These are phyloP conservation scores for Hypoxylon sp. DNA, from an alignment of 2,329 filamentous ascomycete genomes.

Conservation along the genomic window DNA sequence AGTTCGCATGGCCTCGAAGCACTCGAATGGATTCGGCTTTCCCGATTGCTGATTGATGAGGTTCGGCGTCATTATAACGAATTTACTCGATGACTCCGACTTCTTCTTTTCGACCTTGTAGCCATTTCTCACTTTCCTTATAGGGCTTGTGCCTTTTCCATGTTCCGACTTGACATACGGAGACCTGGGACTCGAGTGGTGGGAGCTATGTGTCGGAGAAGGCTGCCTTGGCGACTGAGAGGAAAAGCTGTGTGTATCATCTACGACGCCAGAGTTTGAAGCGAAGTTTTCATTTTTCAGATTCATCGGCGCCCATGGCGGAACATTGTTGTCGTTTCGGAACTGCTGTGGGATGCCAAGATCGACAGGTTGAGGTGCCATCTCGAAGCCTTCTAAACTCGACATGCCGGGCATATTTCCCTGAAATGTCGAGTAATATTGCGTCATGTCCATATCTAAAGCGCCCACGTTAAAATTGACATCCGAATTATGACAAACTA, in stretches of 20 bases:
- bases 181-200: conserved; percentile 51
- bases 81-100: conserved; percentile 61
- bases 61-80: conserved; percentile 70
- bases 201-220: conserved; percentile 45
- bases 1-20: conserved; percentile 67
- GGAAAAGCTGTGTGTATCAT: conserved; percentile 54
- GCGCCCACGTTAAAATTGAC: conserved; percentile 30
- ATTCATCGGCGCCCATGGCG: conserved; percentile 62
- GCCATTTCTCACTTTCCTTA: conserved; percentile 60
- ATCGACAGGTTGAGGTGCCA: conserved; percentile 52
- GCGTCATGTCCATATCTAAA: conserved; percentile 45
- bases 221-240: conserved; percentile 51
- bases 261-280: conserved; percentile 54
- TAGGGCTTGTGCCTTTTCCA: conserved; percentile 53
- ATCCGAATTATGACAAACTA: background rate
- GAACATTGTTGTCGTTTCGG: conserved; percentile 57
- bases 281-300: conserved; percentile 54
- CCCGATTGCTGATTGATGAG: conserved; percentile 67
- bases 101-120: conserved; percentile 65
- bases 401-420: conserved; percentile 47
- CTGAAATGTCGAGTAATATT: conserved; percentile 53
- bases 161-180: conserved; percentile 49
- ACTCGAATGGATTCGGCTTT: conserved; percentile 68
- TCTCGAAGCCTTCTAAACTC: conserved; percentile 52
- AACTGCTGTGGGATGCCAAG: conserved; percentile 59